phyloP scores from a whole-genome alignment of 1,284 basidiomycete genomes.

The Blastosporella zonata region DNA sequence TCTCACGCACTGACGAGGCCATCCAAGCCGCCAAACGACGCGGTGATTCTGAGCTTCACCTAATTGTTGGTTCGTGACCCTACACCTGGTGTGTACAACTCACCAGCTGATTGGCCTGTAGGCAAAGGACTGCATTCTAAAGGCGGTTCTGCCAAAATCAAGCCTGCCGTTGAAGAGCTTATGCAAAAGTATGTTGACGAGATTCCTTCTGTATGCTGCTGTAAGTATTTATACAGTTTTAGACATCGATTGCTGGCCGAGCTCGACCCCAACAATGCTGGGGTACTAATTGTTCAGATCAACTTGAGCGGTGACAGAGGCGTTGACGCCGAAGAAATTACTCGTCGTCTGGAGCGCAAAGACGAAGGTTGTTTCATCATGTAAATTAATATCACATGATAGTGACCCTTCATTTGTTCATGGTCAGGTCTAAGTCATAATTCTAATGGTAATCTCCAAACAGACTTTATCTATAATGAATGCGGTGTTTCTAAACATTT shows the following conservation, averaged over 20 bases:
- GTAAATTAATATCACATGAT: too few relatives aligned
- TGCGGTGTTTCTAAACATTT: too few relatives aligned
- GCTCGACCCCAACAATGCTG: slow-evolving; percentile 80
- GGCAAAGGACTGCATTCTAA: slow-evolving; percentile 87
- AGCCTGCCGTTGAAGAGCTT: slow-evolving; percentile 88
- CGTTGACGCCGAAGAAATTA: slow-evolving; percentile 59
- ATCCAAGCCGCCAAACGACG: slow-evolving; percentile 65
- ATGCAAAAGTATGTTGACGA: slow-evolving; percentile 65
- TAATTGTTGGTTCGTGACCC: slow-evolving; percentile 79
- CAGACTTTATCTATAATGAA: too few relatives aligned
- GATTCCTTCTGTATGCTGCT: neutral
- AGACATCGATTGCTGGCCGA: slow-evolving; percentile 76
- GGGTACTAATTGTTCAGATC: slow-evolving; percentile 84
- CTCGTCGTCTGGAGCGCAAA: slow-evolving; percentile 48
- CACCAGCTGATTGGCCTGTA: slow-evolving; percentile 14
- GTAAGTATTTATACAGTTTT: slow-evolving; percentile 8
- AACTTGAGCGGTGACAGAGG: slow-evolving; percentile 42
- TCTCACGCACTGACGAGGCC: slow-evolving; percentile 65
- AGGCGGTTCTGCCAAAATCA: slow-evolving; percentile 82
- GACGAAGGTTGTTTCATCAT: slow-evolving; percentile 70
- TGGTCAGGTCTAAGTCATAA: too few relatives aligned
- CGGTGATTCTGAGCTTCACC: slow-evolving; percentile 68
- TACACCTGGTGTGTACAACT: neutral
- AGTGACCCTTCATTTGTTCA: too few relatives aligned
- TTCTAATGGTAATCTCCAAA: too few relatives aligned